Evolutionary conservation across 2,329 filamentous ascomycete species (phyloP).

Genomic region (Fusarium dimerum): DNA sequence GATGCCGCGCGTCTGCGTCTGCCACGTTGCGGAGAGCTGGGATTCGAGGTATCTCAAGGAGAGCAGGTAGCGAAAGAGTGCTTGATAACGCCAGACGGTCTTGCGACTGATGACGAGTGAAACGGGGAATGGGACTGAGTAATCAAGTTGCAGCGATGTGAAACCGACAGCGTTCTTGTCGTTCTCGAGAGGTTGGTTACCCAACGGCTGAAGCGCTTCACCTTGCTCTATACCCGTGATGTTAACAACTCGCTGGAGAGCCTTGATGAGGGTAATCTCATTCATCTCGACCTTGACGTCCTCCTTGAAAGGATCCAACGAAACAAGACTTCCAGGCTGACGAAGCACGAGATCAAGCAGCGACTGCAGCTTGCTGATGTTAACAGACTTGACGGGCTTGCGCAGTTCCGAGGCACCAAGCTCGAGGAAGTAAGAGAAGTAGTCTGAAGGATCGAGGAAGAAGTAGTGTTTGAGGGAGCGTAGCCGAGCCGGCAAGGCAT

Average conservation of each 20-base stretch:
- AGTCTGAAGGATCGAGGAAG: constrained; percentile 96
- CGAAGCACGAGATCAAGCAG: constrained; percentile 93
- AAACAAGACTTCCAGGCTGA: constrained; percentile 93
- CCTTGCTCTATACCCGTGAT: constrained; percentile 95
- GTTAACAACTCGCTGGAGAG: constrained; percentile 93
- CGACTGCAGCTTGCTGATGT: constrained; percentile 90
- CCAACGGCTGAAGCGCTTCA: constrained; percentile 74
- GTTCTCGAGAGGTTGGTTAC: constrained; percentile 68
- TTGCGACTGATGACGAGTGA: constrained; percentile 95
- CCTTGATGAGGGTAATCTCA: constrained; percentile 87
- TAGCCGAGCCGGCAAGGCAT: constrained; percentile 83
- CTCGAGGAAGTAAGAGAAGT: constrained; percentile 97
- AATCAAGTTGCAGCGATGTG: constrained; percentile 91
- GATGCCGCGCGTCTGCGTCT: constrained; percentile 78
- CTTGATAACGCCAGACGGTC: constrained; percentile 94
- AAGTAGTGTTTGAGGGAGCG: constrained; percentile 98
- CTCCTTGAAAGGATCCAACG: constrained; percentile 95
- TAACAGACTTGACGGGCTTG: constrained; percentile 85
- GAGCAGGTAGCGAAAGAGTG: constrained; percentile 90
- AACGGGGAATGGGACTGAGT: constrained; percentile 89
- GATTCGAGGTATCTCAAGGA: constrained; percentile 88
- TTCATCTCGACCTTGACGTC: constrained; percentile 98
- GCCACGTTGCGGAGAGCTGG: constrained; percentile 84
- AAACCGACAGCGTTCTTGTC: constrained; percentile 89
- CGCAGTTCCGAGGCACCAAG: constrained; percentile 85